phyloP scores from a whole-genome alignment of 2,329 filamentous ascomycete species.

The Apiospora phragmitis region DNA sequence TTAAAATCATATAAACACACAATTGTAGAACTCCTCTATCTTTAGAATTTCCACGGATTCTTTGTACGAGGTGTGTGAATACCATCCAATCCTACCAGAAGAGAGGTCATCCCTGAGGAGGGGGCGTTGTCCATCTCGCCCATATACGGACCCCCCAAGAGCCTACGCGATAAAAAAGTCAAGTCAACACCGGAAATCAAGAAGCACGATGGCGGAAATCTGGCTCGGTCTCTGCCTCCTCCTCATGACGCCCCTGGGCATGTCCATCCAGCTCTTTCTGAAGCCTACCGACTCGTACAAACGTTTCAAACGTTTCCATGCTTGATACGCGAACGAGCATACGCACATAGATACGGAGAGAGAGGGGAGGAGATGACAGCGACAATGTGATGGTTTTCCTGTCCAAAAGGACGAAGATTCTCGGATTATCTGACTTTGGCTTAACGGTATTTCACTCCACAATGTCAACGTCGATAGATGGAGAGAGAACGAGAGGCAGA shows the following conservation, averaged over 20 bases:
- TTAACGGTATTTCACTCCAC: no score
- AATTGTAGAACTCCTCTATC: background rate
- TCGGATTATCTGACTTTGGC: no score
- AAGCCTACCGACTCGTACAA: conserved; percentile 10
- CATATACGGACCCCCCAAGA: background rate
- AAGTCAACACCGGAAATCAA: background rate
- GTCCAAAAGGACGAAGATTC: no score
- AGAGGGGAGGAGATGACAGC: background rate
- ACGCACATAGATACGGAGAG: background rate
- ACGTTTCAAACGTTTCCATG: background rate
- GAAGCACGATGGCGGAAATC: background rate
- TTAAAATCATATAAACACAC: background rate
- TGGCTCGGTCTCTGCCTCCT: conserved; percentile 8
- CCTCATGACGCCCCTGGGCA: conserved; percentile 7
- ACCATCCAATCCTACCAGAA: background rate
- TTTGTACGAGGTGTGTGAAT: background rate
- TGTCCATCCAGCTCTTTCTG: conserved; percentile 3
- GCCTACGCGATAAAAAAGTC: background rate
- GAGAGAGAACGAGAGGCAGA: background rate
- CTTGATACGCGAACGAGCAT: background rate
- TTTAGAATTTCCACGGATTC: background rate
- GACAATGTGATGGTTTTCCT: no score
- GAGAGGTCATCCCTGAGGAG: background rate
- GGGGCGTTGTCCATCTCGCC: background rate
- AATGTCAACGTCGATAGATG: no score